Evolutionary conservation across 371 early-diverging fungal species (phyloP).

Genomic region (Synchytrium microbalum): DNA sequence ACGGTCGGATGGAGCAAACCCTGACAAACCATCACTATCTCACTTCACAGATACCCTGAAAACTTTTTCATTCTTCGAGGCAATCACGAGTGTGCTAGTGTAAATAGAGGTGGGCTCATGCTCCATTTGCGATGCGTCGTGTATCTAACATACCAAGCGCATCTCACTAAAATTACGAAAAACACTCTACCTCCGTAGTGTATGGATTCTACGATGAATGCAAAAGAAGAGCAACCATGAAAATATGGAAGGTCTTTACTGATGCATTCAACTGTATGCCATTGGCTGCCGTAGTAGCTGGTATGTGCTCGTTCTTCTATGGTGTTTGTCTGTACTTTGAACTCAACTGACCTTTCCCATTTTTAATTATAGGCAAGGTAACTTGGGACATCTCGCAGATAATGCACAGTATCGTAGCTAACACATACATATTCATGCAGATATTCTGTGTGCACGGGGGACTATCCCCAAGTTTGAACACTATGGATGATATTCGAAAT

Average conservation of each 20-base stretch:
- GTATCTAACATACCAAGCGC: too few relatives aligned
- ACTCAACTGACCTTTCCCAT: neutral
- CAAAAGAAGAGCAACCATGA: slow-evolving; percentile 88
- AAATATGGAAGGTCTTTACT: slow-evolving; percentile 96
- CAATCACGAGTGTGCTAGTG: slow-evolving; percentile 97
- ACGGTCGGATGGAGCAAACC: neutral
- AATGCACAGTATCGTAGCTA: neutral
- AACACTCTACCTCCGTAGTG: slow-evolving; percentile 37
- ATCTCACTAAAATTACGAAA: too few relatives aligned
- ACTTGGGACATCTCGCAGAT: neutral
- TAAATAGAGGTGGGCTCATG: slow-evolving; percentile 85
- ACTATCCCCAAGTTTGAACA: slow-evolving; percentile 69
- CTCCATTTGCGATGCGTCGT: slow-evolving; percentile 36
- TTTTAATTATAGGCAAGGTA: slow-evolving; percentile 10
- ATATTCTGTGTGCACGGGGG: slow-evolving; percentile 99
- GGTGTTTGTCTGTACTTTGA: neutral
- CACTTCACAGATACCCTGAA: slow-evolving; percentile 52
- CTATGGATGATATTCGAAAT: slow-evolving; percentile 90
- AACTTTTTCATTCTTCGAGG: slow-evolving; percentile 96
- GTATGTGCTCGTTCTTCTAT: slow-evolving; percentile 42
- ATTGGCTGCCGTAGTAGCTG: slow-evolving; percentile 93
- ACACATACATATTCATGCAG: too few relatives aligned
- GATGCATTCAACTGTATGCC: slow-evolving; percentile 98
- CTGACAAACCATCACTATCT: neutral
- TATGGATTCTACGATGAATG: slow-evolving; percentile 99